Conservation (phyloP, 768 basidiomycete genomes). For the Boletus edulis region DNA sequence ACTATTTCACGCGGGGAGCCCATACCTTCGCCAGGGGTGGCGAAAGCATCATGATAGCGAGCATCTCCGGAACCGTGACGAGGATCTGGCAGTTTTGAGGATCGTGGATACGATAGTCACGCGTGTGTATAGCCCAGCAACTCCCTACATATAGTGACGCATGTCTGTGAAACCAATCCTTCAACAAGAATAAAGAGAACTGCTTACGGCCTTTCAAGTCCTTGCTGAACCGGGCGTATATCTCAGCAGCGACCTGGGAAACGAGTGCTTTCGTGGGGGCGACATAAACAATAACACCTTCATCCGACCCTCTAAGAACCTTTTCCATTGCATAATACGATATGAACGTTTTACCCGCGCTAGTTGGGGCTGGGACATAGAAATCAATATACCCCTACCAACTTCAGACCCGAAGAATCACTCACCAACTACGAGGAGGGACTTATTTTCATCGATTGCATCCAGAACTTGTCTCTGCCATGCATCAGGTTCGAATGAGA, state of each 20-base stretch:
- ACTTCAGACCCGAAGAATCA: background rate
- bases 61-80: slow-evolving; percentile 70
- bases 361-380: slow-evolving; percentile 52
- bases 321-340: slow-evolving; percentile 78
- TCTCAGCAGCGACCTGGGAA: slow-evolving; percentile 67
- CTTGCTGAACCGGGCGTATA: slow-evolving; percentile 70
- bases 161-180: background rate
- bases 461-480: slow-evolving; percentile 72
- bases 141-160: slow-evolving; percentile 37
- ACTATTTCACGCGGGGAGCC: slow-evolving; percentile 64
- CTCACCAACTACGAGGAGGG: slow-evolving; percentile 64
- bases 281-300: slow-evolving; percentile 68
- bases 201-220: slow-evolving; percentile 44
- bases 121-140: slow-evolving; percentile 64
- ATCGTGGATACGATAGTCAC: slow-evolving; percentile 61
- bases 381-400: background rate
- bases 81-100: slow-evolving; percentile 69
- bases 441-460: slow-evolving; percentile 54
- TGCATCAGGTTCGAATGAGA: slow-evolving; percentile 63
- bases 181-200: background rate
- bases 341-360: slow-evolving; percentile 76
- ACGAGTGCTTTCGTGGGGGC: slow-evolving; percentile 77
- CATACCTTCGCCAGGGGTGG: slow-evolving; percentile 59
- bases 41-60: slow-evolving; percentile 67
- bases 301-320: slow-evolving; percentile 57